Evolutionary conservation across 169 alveolate species (phyloP).

Genomic region (Plasmodium yoelii): DNA sequence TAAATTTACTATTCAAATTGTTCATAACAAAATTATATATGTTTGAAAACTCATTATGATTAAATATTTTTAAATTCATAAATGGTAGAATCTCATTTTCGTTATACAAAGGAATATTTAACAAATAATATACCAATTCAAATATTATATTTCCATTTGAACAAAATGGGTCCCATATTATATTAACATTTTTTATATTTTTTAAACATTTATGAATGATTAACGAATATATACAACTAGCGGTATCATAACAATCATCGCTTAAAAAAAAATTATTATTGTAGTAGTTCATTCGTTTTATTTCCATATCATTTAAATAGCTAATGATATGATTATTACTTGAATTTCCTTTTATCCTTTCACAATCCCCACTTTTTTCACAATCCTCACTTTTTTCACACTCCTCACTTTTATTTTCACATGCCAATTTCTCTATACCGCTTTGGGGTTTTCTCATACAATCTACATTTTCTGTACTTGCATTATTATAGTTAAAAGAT

Average conservation of each 20-base stretch:
- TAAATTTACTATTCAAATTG: not conserved
- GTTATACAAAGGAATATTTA: conserved; percentile 43
- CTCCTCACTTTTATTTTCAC: not conserved
- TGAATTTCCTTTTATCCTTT: not conserved
- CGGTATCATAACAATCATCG: conserved; percentile 72
- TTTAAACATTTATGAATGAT: conserved; percentile 41
- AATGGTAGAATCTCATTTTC: conserved; percentile 59
- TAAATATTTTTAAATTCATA: conserved; percentile 69
- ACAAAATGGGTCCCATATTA: conserved; percentile 75
- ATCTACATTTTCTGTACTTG: not conserved
- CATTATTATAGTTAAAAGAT: no score
- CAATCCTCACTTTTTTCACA: not conserved
- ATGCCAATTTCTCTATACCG: not conserved
- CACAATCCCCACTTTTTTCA: not conserved
- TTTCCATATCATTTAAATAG: conserved; percentile 41
- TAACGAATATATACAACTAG: conserved; percentile 60
- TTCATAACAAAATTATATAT: conserved; percentile 19
- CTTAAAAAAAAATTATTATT: conserved; percentile 64
- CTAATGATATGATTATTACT: conserved; percentile 6
- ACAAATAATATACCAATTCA: conserved; percentile 28
- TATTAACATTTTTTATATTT: conserved; percentile 33
- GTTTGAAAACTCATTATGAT: conserved; percentile 27
- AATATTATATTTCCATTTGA: conserved; percentile 54
- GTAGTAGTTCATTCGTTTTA: conserved; percentile 51
- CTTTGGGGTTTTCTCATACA: not conserved